Evolutionary conservation across 2,329 filamentous ascomycete genomes (phyloP), one percentile per base, ranked within the genome.

Genomic region (Aspergillus eucalypticola): DNA sequence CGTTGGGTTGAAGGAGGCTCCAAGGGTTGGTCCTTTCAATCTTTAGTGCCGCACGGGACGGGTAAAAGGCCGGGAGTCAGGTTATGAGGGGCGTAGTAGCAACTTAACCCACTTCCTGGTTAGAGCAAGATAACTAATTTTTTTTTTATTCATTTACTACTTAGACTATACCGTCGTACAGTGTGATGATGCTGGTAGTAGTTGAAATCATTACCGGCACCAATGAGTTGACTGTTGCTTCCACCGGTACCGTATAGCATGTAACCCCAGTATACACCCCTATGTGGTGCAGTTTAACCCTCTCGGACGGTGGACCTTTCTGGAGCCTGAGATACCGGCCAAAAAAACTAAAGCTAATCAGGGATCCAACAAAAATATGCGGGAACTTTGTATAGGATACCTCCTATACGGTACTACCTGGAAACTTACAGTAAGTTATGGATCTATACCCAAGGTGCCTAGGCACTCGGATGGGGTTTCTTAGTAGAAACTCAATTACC

Each of bases 1-100:
- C 50, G 50, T 53, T 53, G 50, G 32, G 50, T 53, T 53, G 29
- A 53, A 53, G 46, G 46, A 49, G 46, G 25, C 46, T 50, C 25
- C 25, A 50, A 50, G 25, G 46, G 46, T 27, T 19, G 25, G 46
- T 32, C 46, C 25, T 29, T 32, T 32, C 29, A 49, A 29, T 23
- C 46, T 50, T 32, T 32, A 50, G 46, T 29, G 25, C 46, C 46
- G 25, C 25, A 27, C 46, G 46, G 46, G 46, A 50, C 46, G 46
- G 46, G 17, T 50, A 49, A 15, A 35, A 13, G 39, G 39, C 39
- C n/a, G 41, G 41, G 17, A 35, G 32, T 27, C 32, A 35, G 32
- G 32, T 35, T 35, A 35, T 35, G 32, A 35, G 32, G 32, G 32
- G 32, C 32, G 32, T 11, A 23, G 19, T 35, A 35, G 32, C 32